Evolutionary conservation across 148 eudicot species (phyloP), one percentile per base, ranked within the genome.

Genomic region (Camellia granthamiana): DNA sequence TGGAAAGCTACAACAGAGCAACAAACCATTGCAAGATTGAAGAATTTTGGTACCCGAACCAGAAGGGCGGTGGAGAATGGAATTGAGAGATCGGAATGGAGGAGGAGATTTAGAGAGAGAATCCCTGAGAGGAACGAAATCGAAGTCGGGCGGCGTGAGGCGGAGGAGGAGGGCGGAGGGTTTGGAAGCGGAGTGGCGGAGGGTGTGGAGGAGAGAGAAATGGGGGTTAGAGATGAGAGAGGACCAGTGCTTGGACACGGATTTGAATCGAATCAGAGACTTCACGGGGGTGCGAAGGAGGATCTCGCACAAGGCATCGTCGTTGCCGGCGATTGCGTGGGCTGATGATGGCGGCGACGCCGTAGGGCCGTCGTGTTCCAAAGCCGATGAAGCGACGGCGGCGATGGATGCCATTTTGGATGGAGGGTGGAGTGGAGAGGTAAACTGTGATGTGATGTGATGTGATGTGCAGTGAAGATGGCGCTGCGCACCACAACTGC

Each of bases 121-220:
- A 59, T 19, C 23, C 19, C 49, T n/a, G 55, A 81, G 83, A 8
- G 75, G 77, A 62, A 80, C 67, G 84, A 79, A 83, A 14, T 82
- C 63, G 77, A 80, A 69, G 76, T 74, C 30, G 38, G 78, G 56
- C 38, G 82, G 82, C 77, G 69, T 65, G 14, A 66, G 66, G 79
- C 77, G 84, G 58, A 84, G 66, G 79, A 84, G 79, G 78, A 89
- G 82, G 76, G 79, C 86, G 77, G 89, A 82, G 67, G 79, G 78
- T 4, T 80, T 76, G n/a, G 65, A 79, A 69, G 56, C 60, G 16
- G 55, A 77, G 54, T 77, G 81, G 77, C 80, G 89, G 64, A 16
- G 56, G 51, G 83, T 74, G 62, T 89, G 89, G 86, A 85, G 86
- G 84, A 87, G 85, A 43, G 87, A 80, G 89, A 89, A 86, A 38